Evolutionary conservation across 306 rosid species (phyloP), one percentile per base, ranked within the genome.

Genomic region (Lagenaria siceraria): DNA sequence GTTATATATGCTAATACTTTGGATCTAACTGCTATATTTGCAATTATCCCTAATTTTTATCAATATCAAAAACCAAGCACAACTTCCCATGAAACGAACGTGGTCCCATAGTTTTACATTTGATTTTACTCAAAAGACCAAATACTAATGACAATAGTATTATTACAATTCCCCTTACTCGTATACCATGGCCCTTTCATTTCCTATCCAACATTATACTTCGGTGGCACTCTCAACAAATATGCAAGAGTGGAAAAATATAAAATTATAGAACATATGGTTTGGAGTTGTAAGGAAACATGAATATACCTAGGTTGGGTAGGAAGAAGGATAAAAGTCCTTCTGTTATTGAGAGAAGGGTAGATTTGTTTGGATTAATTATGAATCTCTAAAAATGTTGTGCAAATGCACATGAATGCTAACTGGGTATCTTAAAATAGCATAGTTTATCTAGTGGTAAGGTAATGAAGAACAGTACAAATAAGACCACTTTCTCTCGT

Each of bases 401-500:
- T 38, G 52, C 51, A 66, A 25, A 63, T 4, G 52, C 52, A 66
- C 52, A 40, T 21, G 33, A 66, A 21, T 66, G 33, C 33, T 40
- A 21, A 40, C 74, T 42, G 21, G 52, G 24, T 42, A 70, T 43
- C 53, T 65, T 33, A n/a, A 63, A 35, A 64, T 36, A 40, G 51
- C 29, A 53, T 14, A 69, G 52, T 3, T 42, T 22, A 40, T 42
- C 36, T 25, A 46, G 40, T 46, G 56, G 7, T 46, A 24, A 70
- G 56, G 21, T 46, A 46, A 70, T 70, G 53, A 68, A 36, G 53
- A 68, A n/a, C 58, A 70, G 58, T 70, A 70, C 75, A 70, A 43
- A 70, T 0, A 51, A 25, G 12, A 14, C 55, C 38, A 7, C 36
- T 25, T 11, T 19, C 3, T 48, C 40, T 71, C 8, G 1, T 42